A percentile compares a stretch with the other conserved stretches of the same genome.
Evolutionary conservation across 441 rosid species (phyloP).

Genomic region (Corymbia calophylla): DNA sequence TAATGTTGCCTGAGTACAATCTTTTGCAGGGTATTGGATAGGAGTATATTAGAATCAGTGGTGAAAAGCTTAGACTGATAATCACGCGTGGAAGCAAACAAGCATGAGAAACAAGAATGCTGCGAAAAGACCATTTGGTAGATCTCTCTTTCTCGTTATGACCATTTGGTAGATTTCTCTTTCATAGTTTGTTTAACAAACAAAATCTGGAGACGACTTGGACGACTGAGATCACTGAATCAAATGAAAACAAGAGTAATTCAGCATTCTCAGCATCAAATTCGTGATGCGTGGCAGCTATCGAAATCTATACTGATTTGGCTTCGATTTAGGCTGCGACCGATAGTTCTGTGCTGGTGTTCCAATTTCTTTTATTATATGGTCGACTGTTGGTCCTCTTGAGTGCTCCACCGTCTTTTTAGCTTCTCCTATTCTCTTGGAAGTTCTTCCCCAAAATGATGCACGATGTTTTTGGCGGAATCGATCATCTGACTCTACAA

Average conservation of each 20-base stretch:
- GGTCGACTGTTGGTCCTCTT: background rate
- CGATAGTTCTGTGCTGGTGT: background rate
- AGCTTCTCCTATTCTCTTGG: background rate
- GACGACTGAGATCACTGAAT: background rate
- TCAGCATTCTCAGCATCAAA: background rate
- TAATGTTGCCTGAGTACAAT: background rate
- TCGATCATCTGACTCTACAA: background rate
- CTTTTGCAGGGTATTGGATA: background rate
- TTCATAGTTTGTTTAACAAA: too few relatives aligned
- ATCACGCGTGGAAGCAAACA: background rate
- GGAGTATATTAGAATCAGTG: background rate
- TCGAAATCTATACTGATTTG: background rate
- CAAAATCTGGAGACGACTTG: too few relatives aligned
- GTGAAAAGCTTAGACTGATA: background rate
- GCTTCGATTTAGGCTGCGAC: background rate
- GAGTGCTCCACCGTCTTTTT: background rate
- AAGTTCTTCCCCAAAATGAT: background rate
- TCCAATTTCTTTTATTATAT: background rate
- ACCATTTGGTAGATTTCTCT: background rate
- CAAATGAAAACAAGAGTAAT: background rate
- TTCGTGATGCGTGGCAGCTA: accelerated
- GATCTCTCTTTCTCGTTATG: background rate
- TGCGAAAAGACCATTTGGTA: background rate
- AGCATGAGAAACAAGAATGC: background rate
- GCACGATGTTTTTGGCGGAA: background rate